A percentile compares a stretch with the other conserved stretches of the same genome.
Conservation (phyloP, 805 yeast genomes). For the Cyberlindnera euphorbiiphila region DNA sequence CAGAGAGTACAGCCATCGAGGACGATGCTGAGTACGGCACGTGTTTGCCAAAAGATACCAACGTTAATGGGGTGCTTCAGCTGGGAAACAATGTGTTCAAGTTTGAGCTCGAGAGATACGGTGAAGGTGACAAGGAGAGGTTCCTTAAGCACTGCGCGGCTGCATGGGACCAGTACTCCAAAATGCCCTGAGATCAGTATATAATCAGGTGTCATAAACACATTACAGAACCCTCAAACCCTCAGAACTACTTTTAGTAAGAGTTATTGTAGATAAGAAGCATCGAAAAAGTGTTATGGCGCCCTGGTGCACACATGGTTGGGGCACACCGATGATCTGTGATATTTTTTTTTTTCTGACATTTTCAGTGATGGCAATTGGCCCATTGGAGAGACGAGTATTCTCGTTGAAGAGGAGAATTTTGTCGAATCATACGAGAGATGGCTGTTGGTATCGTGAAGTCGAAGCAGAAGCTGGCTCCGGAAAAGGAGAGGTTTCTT, state of each 20-base stretch:
- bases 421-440: too few relatives aligned
- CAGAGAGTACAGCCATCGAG: conserved; percentile 35
- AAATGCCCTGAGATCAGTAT: conserved; percentile 8
- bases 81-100: conserved; percentile 23
- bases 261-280: too few relatives aligned
- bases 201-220: too few relatives aligned
- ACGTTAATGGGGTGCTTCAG: conserved; percentile 19
- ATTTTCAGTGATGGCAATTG: conserved; percentile 7
- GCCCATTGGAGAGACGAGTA: too few relatives aligned
- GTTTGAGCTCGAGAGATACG: conserved; percentile 21
- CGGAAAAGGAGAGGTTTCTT: conserved; percentile 89
- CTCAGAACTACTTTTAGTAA: too few relatives aligned
- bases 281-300: neutral
- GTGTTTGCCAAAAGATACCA: conserved; percentile 8
- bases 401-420: too few relatives aligned
- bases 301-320: conserved; percentile 6
- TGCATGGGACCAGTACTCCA: conserved; percentile 32
- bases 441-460: conserved; percentile 31
- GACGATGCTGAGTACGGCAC: conserved; percentile 30
- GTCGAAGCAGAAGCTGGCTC: conserved; percentile 66
- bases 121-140: conserved; percentile 24
- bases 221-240: too few relatives aligned
- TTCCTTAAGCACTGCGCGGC: conserved; percentile 33
- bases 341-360: conserved; percentile 4
- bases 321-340: neutral